Percentiles rank a stretch among this genome's conserved stretches.
These are phyloP conservation scores for Pleurotus tuber-regium DNA, from an alignment of 768 basidiomycete species.

Conservation along the genomic window DNA sequence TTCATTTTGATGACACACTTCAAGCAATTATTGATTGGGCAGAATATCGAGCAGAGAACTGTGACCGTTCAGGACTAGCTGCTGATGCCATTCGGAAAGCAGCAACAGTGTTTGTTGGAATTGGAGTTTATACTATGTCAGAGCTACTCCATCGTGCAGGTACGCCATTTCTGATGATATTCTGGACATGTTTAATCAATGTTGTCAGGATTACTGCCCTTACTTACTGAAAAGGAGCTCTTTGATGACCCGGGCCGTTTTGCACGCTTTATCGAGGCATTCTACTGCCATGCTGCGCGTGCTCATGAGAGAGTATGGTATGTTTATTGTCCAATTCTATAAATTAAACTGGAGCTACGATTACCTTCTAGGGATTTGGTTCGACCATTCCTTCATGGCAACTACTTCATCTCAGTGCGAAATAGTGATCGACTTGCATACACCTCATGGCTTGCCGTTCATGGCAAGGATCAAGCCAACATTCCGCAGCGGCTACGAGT, in stretches of 20 bases:
- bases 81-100: slow-evolving; percentile 8
- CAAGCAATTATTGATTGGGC: slow-evolving; percentile 5
- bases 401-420: slow-evolving; percentile 2
- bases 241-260: slow-evolving; percentile 13
- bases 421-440: slow-evolving; percentile 10
- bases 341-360: neutral
- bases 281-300: neutral
- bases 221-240: slow-evolving; percentile 12
- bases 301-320: neutral
- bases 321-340: neutral
- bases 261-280: slow-evolving; percentile 9
- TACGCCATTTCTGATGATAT: neutral
- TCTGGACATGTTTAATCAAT: neutral
- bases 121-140: slow-evolving; percentile 11
- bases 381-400: neutral
- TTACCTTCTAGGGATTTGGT: neutral
- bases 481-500: neutral
- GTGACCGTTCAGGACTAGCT: slow-evolving; percentile 7
- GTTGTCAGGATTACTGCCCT: neutral
- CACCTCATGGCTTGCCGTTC: slow-evolving; percentile 7
- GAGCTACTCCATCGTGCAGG: slow-evolving; percentile 10
- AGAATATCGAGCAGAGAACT: neutral
- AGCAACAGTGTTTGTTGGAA: neutral
- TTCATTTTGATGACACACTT: neutral
- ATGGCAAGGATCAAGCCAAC: slow-evolving; percentile 1